Evolutionary conservation across 805 yeast species (phyloP).

Genomic region (Candida maris): DNA sequence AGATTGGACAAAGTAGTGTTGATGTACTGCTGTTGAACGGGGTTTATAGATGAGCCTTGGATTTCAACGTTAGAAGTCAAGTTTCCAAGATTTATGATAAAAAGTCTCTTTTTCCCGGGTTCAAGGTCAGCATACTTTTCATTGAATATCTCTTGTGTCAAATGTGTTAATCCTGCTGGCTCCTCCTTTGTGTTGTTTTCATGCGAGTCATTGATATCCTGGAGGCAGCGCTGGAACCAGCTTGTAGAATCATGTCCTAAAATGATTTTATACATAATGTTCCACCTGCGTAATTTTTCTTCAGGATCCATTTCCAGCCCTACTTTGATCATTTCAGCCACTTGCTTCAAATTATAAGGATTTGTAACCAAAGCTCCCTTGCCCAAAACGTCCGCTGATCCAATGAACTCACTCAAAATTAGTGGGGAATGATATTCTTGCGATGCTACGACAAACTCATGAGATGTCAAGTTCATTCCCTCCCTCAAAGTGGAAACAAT

Average conservation of each 20-base stretch:
- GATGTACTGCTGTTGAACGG: conserved; percentile 60
- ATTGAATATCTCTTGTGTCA: conserved; percentile 34
- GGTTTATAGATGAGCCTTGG: conserved; percentile 37
- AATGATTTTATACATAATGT: conserved; percentile 53
- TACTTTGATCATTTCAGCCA: conserved; percentile 56
- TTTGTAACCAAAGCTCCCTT: conserved; percentile 75
- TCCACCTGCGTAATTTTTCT: conserved; percentile 65
- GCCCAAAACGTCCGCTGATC: conserved; percentile 77
- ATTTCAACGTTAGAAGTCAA: conserved; percentile 32
- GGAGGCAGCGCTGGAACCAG: conserved; percentile 66
- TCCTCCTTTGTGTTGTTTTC: conserved; percentile 30
- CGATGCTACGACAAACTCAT: conserved; percentile 83
- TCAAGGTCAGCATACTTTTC: conserved; percentile 28
- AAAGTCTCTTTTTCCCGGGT: conserved; percentile 38
- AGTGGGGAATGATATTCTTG: conserved; percentile 71
- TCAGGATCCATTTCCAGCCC: conserved; percentile 62
- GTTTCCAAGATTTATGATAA: conserved; percentile 51
- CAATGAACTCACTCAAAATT: conserved; percentile 88
- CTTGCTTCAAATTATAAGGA: conserved; percentile 80
- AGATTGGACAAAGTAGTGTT: conserved; percentile 57
- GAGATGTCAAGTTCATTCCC: conserved; percentile 96
- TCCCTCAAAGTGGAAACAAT: conserved; percentile 90
- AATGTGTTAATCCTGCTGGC: conserved; percentile 17
- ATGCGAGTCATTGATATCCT: conserved; percentile 51
- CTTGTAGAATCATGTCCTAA: conserved; percentile 62